Base-by-base conservation (phyloP, 2,329 filamentous ascomycete genomes). In the Phialemoniopsis sp. region DNA sequence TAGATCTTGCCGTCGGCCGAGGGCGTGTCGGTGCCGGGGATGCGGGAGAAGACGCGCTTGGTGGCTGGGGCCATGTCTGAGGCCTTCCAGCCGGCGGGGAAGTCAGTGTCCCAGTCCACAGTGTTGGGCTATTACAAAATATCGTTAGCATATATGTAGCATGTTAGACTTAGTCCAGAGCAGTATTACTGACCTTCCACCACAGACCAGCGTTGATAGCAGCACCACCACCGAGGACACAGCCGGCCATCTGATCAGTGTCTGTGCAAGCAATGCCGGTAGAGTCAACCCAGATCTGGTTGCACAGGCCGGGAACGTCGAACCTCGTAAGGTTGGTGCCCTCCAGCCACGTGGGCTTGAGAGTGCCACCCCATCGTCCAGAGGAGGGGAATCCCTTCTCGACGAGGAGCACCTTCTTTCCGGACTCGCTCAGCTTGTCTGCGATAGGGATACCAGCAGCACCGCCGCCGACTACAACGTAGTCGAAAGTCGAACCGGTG, bases 221-320 rank as follows among this genome's bases (percentile, higher is more conserved):
- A 13, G 78, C 76, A 8, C 79, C 78, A 40, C 83, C 84, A 36
- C 84, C 84, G 3, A 87, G 70, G 32, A 87, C 69, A 45, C 84
- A 87, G 13, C 82, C 84, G 12, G 81, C 80, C 80, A 86, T 85
- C 51, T 83, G 78, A 45, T 83, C 81, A n/a, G 77, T 80, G 55
- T 87, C 83, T 2, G 71, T 72, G 59, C 84, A 87, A 29, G 78
- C 75, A 49, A 85, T 78, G 19, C 79, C 80, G 4, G 67, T 66
- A 9, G 76, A 79, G 51, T 84, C 72, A 4, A 68, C 62, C 74
- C 80, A 85, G 48, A 87, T 84, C 59, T 85, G 68, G 56, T 86
- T 87, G 58, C 80, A 85, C 43, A 87, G 73, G 39, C 82, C 80
- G 0, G 83, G 83, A 5, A 87, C 76, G 51, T 87, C 83, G 50